phyloP scores from a whole-genome alignment of 148 eudicot genomes.

The Heliosperma pusillum region DNA sequence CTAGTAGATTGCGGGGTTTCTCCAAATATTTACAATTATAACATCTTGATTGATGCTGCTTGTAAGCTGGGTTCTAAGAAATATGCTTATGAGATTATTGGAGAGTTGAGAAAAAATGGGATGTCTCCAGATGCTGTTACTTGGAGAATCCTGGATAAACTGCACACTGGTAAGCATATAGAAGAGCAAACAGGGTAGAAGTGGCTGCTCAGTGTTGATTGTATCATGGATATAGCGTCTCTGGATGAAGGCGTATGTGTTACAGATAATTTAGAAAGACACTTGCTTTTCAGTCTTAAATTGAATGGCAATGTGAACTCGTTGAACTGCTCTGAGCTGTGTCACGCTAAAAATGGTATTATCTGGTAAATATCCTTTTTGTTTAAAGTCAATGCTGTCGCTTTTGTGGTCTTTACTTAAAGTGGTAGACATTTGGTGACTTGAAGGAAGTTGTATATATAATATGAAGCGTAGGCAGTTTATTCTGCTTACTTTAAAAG shows the following conservation, averaged over 20 bases:
- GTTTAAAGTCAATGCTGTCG: background rate
- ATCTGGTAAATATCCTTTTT: background rate
- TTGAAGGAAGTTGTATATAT: background rate
- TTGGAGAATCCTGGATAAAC: conserved; percentile 71
- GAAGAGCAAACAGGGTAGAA: background rate
- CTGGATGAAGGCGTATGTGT: background rate
- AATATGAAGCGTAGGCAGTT: too few species aligned
- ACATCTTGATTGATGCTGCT: conserved; percentile 63
- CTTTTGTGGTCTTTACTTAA: background rate
- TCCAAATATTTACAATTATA: conserved; percentile 64
- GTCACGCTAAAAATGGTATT: background rate
- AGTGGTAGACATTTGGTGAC: background rate
- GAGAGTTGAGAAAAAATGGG: conserved; percentile 92
- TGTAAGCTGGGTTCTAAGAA: conserved; percentile 71
- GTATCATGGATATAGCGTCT: background rate
- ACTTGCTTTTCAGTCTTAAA: background rate
- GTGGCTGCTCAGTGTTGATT: background rate
- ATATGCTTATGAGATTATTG: conserved; percentile 76
- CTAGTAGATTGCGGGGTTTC: conserved; percentile 66
- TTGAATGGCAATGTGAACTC: background rate
- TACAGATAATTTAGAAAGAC: background rate
- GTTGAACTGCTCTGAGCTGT: too few species aligned
- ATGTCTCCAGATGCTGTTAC: conserved; percentile 74
- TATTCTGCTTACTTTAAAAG: too few species aligned
- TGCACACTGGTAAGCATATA: conserved; percentile 37